Conservation (phyloP, 768 basidiomycete species). For the Agrocybe pediades region DNA sequence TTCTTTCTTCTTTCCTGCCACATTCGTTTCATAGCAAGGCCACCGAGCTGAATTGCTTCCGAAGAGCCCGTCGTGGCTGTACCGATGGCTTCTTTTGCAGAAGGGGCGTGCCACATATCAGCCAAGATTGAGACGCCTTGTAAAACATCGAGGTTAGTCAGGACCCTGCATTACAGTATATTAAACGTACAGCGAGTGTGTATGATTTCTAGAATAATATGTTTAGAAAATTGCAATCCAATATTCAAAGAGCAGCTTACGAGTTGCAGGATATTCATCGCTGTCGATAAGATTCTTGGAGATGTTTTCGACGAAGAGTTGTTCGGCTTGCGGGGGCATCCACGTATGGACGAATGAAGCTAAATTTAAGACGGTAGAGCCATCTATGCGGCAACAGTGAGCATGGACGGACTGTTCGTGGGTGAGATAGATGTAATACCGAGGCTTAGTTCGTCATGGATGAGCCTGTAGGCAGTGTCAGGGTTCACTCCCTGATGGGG, state of each 20-base stretch:
- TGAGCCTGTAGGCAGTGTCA: slow-evolving; percentile 56
- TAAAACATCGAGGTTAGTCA: neutral
- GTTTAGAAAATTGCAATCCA: neutral
- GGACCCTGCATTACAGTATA: neutral
- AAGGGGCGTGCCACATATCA: slow-evolving; percentile 70
- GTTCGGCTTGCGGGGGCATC: slow-evolving; percentile 56
- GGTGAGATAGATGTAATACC: slow-evolving; percentile 41
- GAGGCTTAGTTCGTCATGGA: slow-evolving; percentile 59
- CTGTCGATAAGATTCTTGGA: slow-evolving; percentile 59
- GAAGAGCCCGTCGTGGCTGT: slow-evolving; percentile 73
- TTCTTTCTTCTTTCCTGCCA: slow-evolving; percentile 72
- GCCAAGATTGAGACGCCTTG: slow-evolving; percentile 53
- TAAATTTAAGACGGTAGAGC: slow-evolving; percentile 61
- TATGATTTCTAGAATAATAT: slow-evolving; percentile 38
- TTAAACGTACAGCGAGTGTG: slow-evolving; percentile 50
- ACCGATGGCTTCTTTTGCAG: slow-evolving; percentile 61
- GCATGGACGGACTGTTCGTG: neutral
- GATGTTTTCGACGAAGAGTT: slow-evolving; percentile 62
- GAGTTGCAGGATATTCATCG: slow-evolving; percentile 73
- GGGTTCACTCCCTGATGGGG: slow-evolving; percentile 51
- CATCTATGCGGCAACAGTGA: slow-evolving; percentile 38
- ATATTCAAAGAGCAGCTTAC: slow-evolving; percentile 23
- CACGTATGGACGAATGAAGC: slow-evolving; percentile 66
- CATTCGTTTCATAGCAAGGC: slow-evolving; percentile 71
- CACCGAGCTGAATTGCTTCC: slow-evolving; percentile 76